These are phyloP conservation scores for Puccinellia tenuiflora DNA, from an alignment of 176 grass and related monocot species.

Conservation along the genomic window DNA sequence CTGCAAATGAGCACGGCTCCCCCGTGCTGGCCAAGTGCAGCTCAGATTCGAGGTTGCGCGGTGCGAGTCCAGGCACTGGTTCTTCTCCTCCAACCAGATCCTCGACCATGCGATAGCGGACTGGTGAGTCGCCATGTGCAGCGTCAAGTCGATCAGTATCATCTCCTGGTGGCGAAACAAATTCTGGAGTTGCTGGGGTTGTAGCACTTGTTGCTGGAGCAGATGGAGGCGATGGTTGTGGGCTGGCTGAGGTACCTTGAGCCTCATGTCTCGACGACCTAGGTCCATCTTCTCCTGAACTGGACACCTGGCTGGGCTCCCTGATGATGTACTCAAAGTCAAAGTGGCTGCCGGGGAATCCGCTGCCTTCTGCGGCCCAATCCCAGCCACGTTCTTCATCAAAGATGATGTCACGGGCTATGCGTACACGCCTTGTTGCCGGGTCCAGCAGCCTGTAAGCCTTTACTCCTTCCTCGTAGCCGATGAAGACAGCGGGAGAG, in stretches of 20 bases:
- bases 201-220: not conserved
- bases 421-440: not conserved
- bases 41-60: not conserved
- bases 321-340: not conserved
- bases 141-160: not conserved
- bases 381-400: too few species aligned
- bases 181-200: not conserved
- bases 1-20: not conserved
- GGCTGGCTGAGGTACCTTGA: not conserved
- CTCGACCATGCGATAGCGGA: too few species aligned
- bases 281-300: not conserved
- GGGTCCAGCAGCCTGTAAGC: not conserved
- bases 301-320: not conserved
- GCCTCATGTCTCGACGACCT: not conserved
- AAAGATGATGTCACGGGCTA: too few species aligned
- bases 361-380: not conserved
- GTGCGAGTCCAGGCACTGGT: not conserved
- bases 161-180: not conserved
- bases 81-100: not conserved
- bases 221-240: not conserved
- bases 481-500: not conserved
- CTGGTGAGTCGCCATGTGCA: not conserved
- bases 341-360: not conserved
- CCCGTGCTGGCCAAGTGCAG: too few species aligned
- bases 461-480: not conserved